Conservation (phyloP, 1,284 basidiomycete genomes). For the Athelia psychrophila region DNA sequence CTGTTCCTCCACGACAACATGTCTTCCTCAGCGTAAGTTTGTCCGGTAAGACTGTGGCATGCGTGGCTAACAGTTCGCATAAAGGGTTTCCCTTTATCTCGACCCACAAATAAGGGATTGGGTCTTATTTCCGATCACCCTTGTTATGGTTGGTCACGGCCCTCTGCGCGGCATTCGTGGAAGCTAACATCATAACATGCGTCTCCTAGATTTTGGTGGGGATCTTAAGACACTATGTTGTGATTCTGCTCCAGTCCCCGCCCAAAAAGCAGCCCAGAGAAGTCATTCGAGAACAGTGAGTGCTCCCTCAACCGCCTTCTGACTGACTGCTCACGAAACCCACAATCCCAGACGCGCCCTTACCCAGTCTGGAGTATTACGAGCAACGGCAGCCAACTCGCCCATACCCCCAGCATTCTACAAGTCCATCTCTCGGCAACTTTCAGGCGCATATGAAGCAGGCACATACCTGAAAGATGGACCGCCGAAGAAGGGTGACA, state of each 20-base stretch:
- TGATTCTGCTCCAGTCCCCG: conserved; percentile 79
- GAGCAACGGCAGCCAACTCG: conserved; percentile 75
- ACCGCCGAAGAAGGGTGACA: conserved; percentile 61
- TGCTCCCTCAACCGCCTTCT: conserved; percentile 17
- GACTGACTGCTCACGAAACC: conserved; percentile 4
- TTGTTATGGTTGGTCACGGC: conserved; percentile 81
- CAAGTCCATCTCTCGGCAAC: conserved; percentile 69
- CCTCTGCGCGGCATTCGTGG: not conserved
- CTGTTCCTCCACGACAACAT: conserved; percentile 23
- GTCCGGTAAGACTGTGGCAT: conserved; percentile 3
- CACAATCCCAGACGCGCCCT: conserved; percentile 70
- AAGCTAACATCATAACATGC: not conserved
- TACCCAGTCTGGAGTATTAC: conserved; percentile 79
- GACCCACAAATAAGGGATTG: conserved; percentile 93
- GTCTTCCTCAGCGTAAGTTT: conserved; percentile 39
- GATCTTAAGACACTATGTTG: conserved; percentile 91
- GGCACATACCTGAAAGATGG: conserved; percentile 87
- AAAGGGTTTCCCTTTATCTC: conserved; percentile 77
- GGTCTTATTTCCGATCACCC: conserved; percentile 95
- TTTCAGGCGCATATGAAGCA: conserved; percentile 67
- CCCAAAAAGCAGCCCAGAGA: conserved; percentile 81
- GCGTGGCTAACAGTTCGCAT: conserved; percentile 2
- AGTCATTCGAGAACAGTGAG: conserved; percentile 92
- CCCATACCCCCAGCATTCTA: conserved; percentile 78
- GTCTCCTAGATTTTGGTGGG: conserved; percentile 85